Conservation (phyloP, 225 moss, liverwort and hornwort species). For the Bryoerythrophyllum caledonicum region DNA sequence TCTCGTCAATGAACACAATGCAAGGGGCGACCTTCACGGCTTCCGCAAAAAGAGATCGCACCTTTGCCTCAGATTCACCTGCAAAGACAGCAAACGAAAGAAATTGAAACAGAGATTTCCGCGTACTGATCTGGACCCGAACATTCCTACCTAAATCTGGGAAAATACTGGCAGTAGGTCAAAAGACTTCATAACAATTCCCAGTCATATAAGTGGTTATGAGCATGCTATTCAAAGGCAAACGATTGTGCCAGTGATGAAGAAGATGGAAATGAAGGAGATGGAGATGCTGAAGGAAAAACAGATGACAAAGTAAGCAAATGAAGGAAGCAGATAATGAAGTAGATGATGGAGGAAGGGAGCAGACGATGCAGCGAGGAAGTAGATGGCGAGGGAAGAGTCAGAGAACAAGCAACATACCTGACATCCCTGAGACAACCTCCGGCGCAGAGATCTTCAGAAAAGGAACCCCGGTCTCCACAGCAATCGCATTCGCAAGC, state of each 20-base stretch:
- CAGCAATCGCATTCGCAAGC: slow-evolving; percentile 95
- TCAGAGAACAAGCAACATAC: slow-evolving; percentile 32
- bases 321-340: no score
- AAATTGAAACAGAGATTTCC: not conserved
- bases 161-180: not conserved
- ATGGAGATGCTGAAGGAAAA: not conserved
- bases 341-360: no score
- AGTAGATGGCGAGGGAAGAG: no score
- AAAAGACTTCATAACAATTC: not conserved
- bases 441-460: slow-evolving; percentile 96
- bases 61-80: slow-evolving; percentile 99
- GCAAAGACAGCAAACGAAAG: slow-evolving; percentile 12
- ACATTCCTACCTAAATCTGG: slow-evolving; percentile 17
- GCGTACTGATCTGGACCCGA: not conserved
- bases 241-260: not conserved
- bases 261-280: not conserved
- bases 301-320: not conserved
- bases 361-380: no score
- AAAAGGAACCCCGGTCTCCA: slow-evolving; percentile 86
- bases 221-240: not conserved
- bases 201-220: not conserved
- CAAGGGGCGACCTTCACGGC: slow-evolving; percentile 89
- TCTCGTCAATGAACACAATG: slow-evolving; percentile 95
- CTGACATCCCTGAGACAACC: slow-evolving; percentile 99
- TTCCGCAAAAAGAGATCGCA: slow-evolving; percentile 90